Evolutionary conservation across 73 alveolate genomes (phyloP).

Genomic region (Stentor roeselii): DNA sequence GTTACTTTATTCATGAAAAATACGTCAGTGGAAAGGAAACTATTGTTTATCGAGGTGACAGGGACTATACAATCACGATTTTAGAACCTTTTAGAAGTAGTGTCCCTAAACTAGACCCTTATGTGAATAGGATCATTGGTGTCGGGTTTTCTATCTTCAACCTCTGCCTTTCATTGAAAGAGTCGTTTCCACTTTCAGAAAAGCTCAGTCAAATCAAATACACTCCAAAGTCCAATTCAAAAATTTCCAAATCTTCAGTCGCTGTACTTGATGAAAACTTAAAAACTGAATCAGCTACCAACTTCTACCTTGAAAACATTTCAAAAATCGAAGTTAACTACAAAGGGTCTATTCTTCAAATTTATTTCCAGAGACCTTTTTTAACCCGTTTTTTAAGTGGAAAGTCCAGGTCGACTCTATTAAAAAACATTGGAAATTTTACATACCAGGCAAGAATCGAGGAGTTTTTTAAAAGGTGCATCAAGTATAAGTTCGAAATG

Average conservation of each 20-base stretch:
- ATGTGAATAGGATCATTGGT: not conserved
- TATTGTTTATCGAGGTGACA: not conserved
- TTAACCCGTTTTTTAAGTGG: not conserved
- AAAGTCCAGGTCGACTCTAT: not conserved
- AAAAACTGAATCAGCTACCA: not conserved
- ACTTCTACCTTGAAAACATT: constrained; percentile 1
- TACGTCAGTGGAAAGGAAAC: not conserved
- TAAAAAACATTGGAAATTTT: not conserved
- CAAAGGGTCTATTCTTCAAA: not conserved
- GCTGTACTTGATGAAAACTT: not conserved
- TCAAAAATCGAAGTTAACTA: constrained; percentile 3
- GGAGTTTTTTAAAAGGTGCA: constrained; percentile 9
- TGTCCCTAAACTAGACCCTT: not conserved
- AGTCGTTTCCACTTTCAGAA: not conserved
- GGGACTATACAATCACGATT: not conserved
- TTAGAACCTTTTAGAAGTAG: not conserved
- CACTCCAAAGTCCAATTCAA: not conserved
- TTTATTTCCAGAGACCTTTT: not conserved
- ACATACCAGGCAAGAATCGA: constrained; percentile 14
- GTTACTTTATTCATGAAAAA: not conserved
- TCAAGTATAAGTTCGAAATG: constrained; percentile 19
- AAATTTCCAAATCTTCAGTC: not conserved
- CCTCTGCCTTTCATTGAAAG: not conserved
- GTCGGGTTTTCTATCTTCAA: constrained; percentile 8
- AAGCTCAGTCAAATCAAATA: not conserved